Conservation (phyloP, 2,329 filamentous ascomycete genomes). For the Claviceps africana region DNA sequence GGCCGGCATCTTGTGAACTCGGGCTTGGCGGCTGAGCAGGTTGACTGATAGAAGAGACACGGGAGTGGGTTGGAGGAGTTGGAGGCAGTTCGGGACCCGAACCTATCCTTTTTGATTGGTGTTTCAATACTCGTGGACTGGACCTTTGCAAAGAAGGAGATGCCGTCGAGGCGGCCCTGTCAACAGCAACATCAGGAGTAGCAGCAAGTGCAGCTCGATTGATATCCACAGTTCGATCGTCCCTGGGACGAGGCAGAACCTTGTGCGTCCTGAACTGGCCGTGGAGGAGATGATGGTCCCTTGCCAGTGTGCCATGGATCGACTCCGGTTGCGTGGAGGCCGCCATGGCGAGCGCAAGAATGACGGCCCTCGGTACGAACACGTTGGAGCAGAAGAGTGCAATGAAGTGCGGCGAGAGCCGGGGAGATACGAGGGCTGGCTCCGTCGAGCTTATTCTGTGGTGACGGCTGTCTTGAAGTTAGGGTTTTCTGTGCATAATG, state of each 20-base stretch:
- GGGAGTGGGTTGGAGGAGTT: conserved; percentile 48
- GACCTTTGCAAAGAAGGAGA: conserved; percentile 10
- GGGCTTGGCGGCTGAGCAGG: conserved; percentile 30
- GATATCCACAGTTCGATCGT: conserved; percentile 13
- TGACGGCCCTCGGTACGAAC: conserved; percentile 12
- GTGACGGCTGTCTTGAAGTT: conserved; percentile 9
- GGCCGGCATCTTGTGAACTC: conserved; percentile 22
- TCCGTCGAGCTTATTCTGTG: conserved; percentile 4
- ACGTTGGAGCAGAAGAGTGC: conserved; percentile 9
- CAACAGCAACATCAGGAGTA: conserved; percentile 14
- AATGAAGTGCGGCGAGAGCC: neutral
- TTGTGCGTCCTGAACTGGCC: conserved; percentile 34
- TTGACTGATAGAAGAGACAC: conserved; percentile 39
- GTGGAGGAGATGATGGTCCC: conserved; percentile 16
- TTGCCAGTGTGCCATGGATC: conserved; percentile 14
- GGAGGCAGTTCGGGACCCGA: conserved; percentile 40
- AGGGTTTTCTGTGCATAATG: conserved; percentile 10
- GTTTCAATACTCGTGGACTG: conserved; percentile 26
- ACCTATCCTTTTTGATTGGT: conserved; percentile 27
- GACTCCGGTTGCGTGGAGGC: conserved; percentile 15
- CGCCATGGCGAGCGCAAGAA: conserved; percentile 20
- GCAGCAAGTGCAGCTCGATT: conserved; percentile 12
- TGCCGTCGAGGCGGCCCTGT: conserved; percentile 9
- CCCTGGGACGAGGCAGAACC: conserved; percentile 24
- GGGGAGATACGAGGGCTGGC: neutral